These are phyloP conservation scores for Penicillium angulare DNA, from an alignment of 495 filamentous ascomycete species.

Conservation along the genomic window DNA sequence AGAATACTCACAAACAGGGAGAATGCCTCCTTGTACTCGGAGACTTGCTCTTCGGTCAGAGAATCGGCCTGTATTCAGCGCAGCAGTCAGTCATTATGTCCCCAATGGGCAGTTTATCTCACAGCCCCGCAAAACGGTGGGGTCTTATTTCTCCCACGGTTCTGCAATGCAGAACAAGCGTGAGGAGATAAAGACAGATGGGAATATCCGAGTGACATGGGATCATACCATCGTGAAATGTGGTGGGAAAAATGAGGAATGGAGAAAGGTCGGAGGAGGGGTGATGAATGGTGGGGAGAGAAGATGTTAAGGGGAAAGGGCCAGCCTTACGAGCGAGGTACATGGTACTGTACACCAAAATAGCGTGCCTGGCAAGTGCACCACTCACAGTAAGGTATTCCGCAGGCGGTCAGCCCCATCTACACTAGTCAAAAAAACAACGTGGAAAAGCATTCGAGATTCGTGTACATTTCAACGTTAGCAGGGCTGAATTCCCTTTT, in stretches of 20 bases:
- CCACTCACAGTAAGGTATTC: slow-evolving; percentile 10
- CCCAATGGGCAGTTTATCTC: slow-evolving; percentile 13
- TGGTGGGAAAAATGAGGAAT: slow-evolving; percentile 6
- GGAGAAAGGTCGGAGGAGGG: slow-evolving; percentile 11
- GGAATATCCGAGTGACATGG: slow-evolving; percentile 7
- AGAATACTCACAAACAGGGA: slow-evolving; percentile 89
- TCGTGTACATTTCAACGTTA: neutral
- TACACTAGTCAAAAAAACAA: neutral
- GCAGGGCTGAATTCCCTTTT: slow-evolving; percentile 1
- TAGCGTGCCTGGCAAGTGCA: slow-evolving; percentile 9
- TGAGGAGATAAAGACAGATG: neutral
- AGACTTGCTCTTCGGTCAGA: slow-evolving; percentile 98
- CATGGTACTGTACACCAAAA: slow-evolving; percentile 15
- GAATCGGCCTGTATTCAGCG: slow-evolving; percentile 67
- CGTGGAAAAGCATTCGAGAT: neutral
- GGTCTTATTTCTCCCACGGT: slow-evolving; percentile 8
- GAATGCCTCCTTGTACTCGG: slow-evolving; percentile 99
- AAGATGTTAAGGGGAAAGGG: slow-evolving; percentile 22
- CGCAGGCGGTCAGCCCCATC: slow-evolving; percentile 14
- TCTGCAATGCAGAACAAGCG: neutral
- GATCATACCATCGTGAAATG: slow-evolving; percentile 13
- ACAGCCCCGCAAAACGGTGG: slow-evolving; percentile 44
- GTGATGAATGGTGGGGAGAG: slow-evolving; percentile 20
- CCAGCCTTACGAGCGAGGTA: slow-evolving; percentile 22
- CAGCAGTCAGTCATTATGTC: slow-evolving; percentile 23